Base-by-base conservation (phyloP, 306 rosid genomes). In the Pterocarpus macrocarpus region DNA sequence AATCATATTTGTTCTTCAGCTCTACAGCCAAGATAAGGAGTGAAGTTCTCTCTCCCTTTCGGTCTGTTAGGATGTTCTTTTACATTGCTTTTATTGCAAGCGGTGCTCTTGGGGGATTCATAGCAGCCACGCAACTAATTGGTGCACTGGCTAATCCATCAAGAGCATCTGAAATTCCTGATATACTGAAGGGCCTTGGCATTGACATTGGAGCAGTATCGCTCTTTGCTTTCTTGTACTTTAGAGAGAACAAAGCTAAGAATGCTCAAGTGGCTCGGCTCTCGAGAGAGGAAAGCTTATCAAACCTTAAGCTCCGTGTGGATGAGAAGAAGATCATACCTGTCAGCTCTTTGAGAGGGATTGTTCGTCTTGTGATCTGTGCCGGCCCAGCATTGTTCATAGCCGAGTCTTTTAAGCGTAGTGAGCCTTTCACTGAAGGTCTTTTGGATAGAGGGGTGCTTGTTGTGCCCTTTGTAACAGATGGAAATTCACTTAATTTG, bases 391-490 rank as follows among this genome's bases (percentile, higher is more conserved):
- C 91, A 36, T 90, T 94, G 0, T 88, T 81, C 64, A 8, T 95
- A 77, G 80, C 81, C 0, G 96, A 95, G 81, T 87, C 97, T 45
- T 95, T 93, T 75, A 81, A 85, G 68, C 86, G 80, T 7, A 95
- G 99, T 22, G 90, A 89, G 63, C 93, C 93, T 55, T 93, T 91
- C 84, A 89, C 97, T 0, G 93, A 93, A 65, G 56, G 82, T 79
- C 98, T 93, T 84, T 61, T 93, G 76, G 98, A 95, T 8, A 81
- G 99, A 77, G 99, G 98, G 12, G 97, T 91, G 67, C 91, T 95
- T n/a, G 96, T 89, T 30, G 96, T 95, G 66, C 91, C 98, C 49
- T 86, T 93, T 56, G 90, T 83, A 59, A 89, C 92, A 0, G 94
- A 95, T 83, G 98, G 88, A 33, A 85, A 88, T 79, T 72, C 85